Evolutionary conservation across 106 monocot genomes (phyloP).

Genomic region (Dioscorea alata): DNA sequence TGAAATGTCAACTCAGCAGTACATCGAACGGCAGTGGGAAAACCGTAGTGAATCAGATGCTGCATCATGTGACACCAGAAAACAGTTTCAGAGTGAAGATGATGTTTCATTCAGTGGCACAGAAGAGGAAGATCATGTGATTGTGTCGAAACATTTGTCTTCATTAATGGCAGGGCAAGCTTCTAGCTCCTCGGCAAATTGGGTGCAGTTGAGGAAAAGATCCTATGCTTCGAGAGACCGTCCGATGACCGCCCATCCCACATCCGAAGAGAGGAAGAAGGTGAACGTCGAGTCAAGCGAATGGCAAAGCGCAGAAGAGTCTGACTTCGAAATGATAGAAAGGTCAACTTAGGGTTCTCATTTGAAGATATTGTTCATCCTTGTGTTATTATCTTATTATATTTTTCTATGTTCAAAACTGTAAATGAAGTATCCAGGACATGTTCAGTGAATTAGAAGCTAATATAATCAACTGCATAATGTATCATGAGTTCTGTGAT

Average conservation of each 20-base stretch:
- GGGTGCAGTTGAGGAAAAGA: conserved; percentile 18
- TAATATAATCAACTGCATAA: no score
- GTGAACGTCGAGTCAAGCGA: conserved; percentile 5
- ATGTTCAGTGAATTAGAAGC: no score
- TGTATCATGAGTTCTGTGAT: no score
- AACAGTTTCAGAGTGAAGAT: conserved; percentile 8
- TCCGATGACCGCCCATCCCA: background rate
- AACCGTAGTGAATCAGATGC: conserved; percentile 22
- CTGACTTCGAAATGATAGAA: conserved; percentile 32
- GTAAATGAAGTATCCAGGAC: no score
- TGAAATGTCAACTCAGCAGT: conserved; percentile 1
- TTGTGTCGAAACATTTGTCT: conserved; percentile 27
- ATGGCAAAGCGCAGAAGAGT: conserved; percentile 25
- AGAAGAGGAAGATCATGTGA: conserved; percentile 10
- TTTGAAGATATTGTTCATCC: no score
- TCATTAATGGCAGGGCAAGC: conserved; percentile 14
- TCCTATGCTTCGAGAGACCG: background rate
- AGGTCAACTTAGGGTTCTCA: background rate
- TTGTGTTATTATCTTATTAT: no score
- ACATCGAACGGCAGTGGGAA: conserved; percentile 25
- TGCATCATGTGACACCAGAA: conserved; percentile 2
- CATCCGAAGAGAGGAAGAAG: background rate
- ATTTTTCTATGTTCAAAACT: no score
- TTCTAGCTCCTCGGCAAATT: conserved; percentile 11
- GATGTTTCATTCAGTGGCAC: conserved; percentile 13